A percentile compares a stretch with the other conserved stretches of the same genome.
phyloP scores from a whole-genome alignment of 768 basidiomycete species.

The Crucibulum laeve region DNA sequence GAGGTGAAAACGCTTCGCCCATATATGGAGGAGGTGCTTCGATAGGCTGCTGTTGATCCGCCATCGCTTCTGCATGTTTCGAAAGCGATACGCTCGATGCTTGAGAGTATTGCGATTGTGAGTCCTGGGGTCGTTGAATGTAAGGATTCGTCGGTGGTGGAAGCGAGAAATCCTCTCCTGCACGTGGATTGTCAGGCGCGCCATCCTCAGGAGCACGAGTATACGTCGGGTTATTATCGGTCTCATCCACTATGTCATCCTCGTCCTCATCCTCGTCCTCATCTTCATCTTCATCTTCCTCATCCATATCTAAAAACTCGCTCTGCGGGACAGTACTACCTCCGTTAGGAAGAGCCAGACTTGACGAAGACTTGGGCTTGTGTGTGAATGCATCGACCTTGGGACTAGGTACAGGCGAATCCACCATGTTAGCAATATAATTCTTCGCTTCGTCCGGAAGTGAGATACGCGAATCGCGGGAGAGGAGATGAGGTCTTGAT shows the following conservation, averaged over 20 bases:
- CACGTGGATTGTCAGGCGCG: conserved; percentile 22
- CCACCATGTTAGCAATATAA: conserved; percentile 65
- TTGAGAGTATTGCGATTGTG: conserved; percentile 14
- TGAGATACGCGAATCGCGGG: conserved; percentile 66
- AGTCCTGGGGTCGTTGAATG: conserved; percentile 18
- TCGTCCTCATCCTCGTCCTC: conserved; percentile 38
- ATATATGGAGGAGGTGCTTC: not conserved
- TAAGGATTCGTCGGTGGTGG: conserved; percentile 32
- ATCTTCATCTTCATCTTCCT: conserved; percentile 40
- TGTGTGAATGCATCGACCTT: conserved; percentile 32
- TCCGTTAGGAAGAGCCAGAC: conserved; percentile 14
- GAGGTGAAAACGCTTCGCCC: conserved; percentile 8
- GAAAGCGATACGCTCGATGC: too few species aligned
- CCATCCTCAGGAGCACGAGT: not conserved
- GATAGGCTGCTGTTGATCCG: conserved; percentile 13
- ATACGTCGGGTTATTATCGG: conserved; percentile 10
- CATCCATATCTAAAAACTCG: conserved; percentile 69
- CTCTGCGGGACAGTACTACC: conserved; percentile 19
- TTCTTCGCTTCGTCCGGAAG: conserved; percentile 75
- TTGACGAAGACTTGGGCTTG: conserved; percentile 16
- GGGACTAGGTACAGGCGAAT: conserved; percentile 59
- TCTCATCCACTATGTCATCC: conserved; percentile 31
- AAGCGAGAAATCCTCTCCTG: conserved; percentile 49
- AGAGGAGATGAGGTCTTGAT: conserved; percentile 28
- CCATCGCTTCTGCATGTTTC: conserved; percentile 18